Base-by-base conservation (phyloP, 306 rosid genomes). In the Canavalia gladiata region DNA sequence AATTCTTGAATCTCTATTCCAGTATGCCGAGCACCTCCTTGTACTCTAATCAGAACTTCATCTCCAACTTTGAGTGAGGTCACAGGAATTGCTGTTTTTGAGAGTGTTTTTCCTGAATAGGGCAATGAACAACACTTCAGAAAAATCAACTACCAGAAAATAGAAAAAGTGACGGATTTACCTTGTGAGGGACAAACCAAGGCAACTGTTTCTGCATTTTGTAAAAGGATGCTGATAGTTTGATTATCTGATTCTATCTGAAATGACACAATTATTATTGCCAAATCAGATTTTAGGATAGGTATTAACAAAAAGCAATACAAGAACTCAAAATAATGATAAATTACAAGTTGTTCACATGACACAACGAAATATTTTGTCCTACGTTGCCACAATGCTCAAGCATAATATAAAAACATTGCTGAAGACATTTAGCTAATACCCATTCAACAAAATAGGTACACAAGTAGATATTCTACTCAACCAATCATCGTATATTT, bases 1-100 rank as follows among this genome's bases (percentile, higher is more conserved):
- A 95, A 95, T 82, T 92, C 99, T 82, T 85, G 91, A 80, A 95
- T 95, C 86, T 95, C 95, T 69, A 95, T 95, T 81, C 99, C 99
- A 0, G 93, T 91, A 80, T 93, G 99, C 4, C 99, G 87, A 13
- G 97, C 99, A 59, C 90, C 97, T 86, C 97, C 97, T 80, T 90
- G 97, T 73, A 95, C 12, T 83, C 97, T 87, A 68, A 95, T 68
- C 25, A 86, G 66, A 82, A 90, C 85, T 83, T 89, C 97, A 80
- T 93, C 97, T 66, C 99, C 97, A 58, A 86, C 82, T 88, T 88
- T 83, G 39, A 95, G 90, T 6, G 95, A 89, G 11, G 95, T 95
- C 59, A 95, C 97, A 1, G 95, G 97, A 57, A 91, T 73, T 52
- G 89, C 87, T 63, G 81, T 85, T 70, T 84, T 89, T 73, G 28